phyloP scores from a whole-genome alignment of 345 rosid genomes.

The Erodium maritimum region DNA sequence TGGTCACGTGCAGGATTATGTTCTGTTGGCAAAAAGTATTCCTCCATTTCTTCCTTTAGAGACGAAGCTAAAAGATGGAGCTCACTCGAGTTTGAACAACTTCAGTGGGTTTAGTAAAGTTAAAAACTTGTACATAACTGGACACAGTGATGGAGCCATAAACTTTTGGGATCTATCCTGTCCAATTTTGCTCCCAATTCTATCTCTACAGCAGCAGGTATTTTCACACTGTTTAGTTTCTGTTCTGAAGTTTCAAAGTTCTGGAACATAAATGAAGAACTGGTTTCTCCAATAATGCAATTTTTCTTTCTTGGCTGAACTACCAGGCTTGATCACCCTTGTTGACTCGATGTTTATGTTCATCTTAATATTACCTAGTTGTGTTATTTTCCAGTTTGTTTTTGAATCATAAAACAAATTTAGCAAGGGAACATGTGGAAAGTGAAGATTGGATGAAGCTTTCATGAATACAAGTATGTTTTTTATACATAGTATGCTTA shows the following conservation, averaged over 20 bases:
- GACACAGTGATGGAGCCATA: conserved; percentile 74
- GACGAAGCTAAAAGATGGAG: conserved; percentile 39
- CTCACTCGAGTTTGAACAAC: conserved; percentile 20
- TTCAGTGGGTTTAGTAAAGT: conserved; percentile 64
- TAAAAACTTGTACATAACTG: conserved; percentile 66
- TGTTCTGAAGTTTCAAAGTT: background rate
- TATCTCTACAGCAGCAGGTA: conserved; percentile 76
- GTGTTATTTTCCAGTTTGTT: no score
- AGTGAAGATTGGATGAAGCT: background rate
- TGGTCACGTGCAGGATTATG: conserved; percentile 41
- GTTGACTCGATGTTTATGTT: no score
- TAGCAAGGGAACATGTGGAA: background rate
- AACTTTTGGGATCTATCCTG: conserved; percentile 79
- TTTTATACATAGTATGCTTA: background rate
- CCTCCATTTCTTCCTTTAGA: conserved; percentile 50
- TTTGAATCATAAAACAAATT: no score
- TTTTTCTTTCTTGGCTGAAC: no score
- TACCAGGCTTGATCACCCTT: no score
- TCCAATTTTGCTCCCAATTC: conserved; percentile 46
- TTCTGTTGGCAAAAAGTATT: conserved; percentile 33
- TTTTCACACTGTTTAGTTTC: background rate
- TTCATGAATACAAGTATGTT: background rate
- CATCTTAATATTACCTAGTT: no score
- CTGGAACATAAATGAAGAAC: no score
- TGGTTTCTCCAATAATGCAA: no score